Percentiles rank a stretch among this genome's conserved stretches.
phyloP scores from a whole-genome alignment of 495 filamentous ascomycete species.

The Neurospora cerealis region DNA sequence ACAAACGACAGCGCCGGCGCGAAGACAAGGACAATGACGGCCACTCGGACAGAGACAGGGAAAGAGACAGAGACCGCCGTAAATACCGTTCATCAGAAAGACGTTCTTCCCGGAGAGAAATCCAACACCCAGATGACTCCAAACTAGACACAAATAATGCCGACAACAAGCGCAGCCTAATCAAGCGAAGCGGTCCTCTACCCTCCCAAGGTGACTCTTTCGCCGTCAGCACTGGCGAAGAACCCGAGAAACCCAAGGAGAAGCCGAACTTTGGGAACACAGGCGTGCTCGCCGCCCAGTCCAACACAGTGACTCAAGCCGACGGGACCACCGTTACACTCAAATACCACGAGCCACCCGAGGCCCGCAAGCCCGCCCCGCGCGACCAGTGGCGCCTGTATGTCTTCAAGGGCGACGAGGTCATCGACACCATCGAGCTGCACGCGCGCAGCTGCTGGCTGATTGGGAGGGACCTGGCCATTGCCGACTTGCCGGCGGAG shows the following conservation, averaged over 20 bases:
- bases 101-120: neutral
- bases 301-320: conserved; percentile 68
- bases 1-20: conserved; percentile 1
- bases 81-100: neutral
- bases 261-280: conserved; percentile 79
- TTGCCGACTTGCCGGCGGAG: conserved; percentile 77
- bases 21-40: neutral
- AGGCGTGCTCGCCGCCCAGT: conserved; percentile 76
- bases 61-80: conserved; percentile 3
- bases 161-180: conserved; percentile 11
- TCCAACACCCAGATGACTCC: conserved; percentile 7
- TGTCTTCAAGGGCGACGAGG: conserved; percentile 76
- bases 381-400: conserved; percentile 81
- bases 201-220: conserved; percentile 67
- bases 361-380: conserved; percentile 76
- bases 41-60: neutral
- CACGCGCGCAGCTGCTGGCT: conserved; percentile 77
- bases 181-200: conserved; percentile 45
- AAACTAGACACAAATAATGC: conserved; percentile 9
- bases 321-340: conserved; percentile 60
- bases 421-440: conserved; percentile 72
- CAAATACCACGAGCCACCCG: conserved; percentile 93
- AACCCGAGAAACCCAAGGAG: conserved; percentile 57
- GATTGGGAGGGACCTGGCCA: conserved; percentile 63
- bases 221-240: conserved; percentile 39